Percentiles rank a stretch among this genome's conserved stretches.
phyloP scores from a whole-genome alignment of 2,329 filamentous ascomycete species.

The Ascochyta clinopodiicola region DNA sequence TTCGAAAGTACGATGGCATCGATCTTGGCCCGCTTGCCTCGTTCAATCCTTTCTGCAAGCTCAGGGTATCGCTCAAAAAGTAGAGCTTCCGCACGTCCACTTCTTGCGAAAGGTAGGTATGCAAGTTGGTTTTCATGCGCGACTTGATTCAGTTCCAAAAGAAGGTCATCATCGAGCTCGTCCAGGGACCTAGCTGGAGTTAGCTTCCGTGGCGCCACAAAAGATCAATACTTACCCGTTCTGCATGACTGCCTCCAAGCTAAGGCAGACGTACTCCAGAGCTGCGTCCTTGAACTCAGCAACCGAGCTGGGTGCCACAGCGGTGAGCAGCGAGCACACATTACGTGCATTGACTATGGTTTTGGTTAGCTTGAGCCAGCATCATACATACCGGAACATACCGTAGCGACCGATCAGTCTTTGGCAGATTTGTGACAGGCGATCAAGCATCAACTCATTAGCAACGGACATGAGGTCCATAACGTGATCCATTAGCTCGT shows the following conservation, averaged over 20 bases:
- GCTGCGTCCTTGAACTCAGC: conserved; percentile 86
- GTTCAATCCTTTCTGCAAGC: conserved; percentile 69
- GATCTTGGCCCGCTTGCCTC: conserved; percentile 72
- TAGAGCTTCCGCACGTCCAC: conserved; percentile 71
- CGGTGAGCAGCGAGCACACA: conserved; percentile 83
- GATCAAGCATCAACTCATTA: conserved; percentile 94
- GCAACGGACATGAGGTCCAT: conserved; percentile 89
- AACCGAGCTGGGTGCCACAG: conserved; percentile 82
- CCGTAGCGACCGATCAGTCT: conserved; percentile 79
- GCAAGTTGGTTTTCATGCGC: conserved; percentile 84
- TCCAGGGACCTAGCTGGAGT: conserved; percentile 68
- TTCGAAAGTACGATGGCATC: conserved; percentile 76
- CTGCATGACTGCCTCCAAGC: conserved; percentile 89
- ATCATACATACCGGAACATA: conserved; percentile 47
- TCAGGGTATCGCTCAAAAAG: conserved; percentile 71
- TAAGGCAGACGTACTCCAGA: conserved; percentile 88
- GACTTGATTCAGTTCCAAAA: conserved; percentile 78
- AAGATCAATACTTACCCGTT: conserved; percentile 65
- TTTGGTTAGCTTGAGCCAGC: conserved; percentile 7
- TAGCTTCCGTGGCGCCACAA: conserved; percentile 7
- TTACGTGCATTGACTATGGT: conserved; percentile 64
- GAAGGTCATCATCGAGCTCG: conserved; percentile 82
- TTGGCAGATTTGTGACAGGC: conserved; percentile 89
- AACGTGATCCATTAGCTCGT: conserved; percentile 87
- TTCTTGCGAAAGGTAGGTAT: conserved; percentile 77